Conservation (phyloP, 495 filamentous ascomycete species). For the Clavariopsis aquatica region DNA sequence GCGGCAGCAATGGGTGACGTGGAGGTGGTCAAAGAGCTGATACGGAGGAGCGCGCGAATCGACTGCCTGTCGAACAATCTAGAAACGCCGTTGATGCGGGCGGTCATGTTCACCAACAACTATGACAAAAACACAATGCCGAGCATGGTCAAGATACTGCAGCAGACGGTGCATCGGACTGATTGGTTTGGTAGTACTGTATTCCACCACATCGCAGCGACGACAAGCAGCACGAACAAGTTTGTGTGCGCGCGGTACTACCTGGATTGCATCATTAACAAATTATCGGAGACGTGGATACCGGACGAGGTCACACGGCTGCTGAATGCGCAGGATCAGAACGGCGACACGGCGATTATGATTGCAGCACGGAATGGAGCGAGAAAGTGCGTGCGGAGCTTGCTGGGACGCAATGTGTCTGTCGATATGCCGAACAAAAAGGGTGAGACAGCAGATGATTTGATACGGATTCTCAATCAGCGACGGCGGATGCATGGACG, state of each 20-base stretch:
- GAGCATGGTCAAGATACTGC: conserved; percentile 72
- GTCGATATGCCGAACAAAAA: conserved; percentile 78
- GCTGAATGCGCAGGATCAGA: conserved; percentile 72
- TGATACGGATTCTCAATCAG: conserved; percentile 60
- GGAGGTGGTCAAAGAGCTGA: conserved; percentile 81
- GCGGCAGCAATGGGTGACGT: conserved; percentile 97
- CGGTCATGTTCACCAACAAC: conserved; percentile 93
- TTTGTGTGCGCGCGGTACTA: conserved; percentile 87
- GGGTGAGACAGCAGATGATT: conserved; percentile 73
- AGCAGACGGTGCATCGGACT: conserved; percentile 69
- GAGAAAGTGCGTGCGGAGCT: conserved; percentile 69
- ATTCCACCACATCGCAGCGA: conserved; percentile 88
- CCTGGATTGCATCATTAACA: conserved; percentile 84
- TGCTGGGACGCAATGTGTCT: conserved; percentile 69
- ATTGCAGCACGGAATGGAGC: conserved; percentile 79
- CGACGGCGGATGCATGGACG: conserved; percentile 49
- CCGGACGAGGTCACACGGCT: conserved; percentile 67
- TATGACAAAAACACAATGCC: conserved; percentile 87
- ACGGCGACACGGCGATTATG: conserved; percentile 86
- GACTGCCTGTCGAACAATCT: conserved; percentile 71
- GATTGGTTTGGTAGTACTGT: conserved; percentile 81
- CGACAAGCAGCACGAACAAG: conserved; percentile 75
- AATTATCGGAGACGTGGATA: conserved; percentile 66
- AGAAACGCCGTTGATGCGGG: conserved; percentile 93
- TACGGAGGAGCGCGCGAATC: conserved; percentile 70